phyloP scores from a whole-genome alignment of 306 rosid species.

The Rosa rugosa region DNA sequence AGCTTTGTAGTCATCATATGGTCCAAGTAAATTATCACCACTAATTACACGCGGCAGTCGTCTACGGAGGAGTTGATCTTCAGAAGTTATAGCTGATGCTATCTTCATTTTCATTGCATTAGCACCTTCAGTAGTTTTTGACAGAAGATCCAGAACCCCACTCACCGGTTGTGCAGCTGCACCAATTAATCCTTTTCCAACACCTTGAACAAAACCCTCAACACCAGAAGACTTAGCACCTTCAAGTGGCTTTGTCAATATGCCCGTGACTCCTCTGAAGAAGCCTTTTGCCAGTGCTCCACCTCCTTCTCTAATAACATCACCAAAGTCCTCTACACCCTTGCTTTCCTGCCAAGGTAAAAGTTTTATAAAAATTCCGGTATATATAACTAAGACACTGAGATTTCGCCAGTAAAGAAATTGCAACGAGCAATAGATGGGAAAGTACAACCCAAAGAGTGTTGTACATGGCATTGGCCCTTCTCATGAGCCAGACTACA shows the following conservation, averaged over 20 bases:
- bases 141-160: slow-evolving; percentile 94
- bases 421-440: background rate
- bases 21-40: slow-evolving; percentile 89
- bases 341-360: slow-evolving; percentile 92
- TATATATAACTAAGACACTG: too few species aligned
- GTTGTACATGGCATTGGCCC: background rate
- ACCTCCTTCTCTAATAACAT: slow-evolving; percentile 95
- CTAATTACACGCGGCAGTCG: slow-evolving; percentile 89
- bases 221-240: slow-evolving; percentile 97
- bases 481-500: background rate
- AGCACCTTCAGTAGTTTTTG: slow-evolving; percentile 98
- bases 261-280: slow-evolving; percentile 98
- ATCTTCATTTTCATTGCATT: slow-evolving; percentile 99
- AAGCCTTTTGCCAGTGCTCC: slow-evolving; percentile 98
- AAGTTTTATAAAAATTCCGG: too few species aligned
- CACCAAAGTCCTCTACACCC: slow-evolving; percentile 95
- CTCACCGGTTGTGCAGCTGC: slow-evolving; percentile 99
- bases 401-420: background rate
- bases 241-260: slow-evolving; percentile 95
- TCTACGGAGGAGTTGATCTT: slow-evolving; percentile 94
- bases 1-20: slow-evolving; percentile 79
- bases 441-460: background rate
- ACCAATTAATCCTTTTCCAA: slow-evolving; percentile 97
- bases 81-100: slow-evolving; percentile 91
- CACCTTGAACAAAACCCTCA: slow-evolving; percentile 99